A percentile compares a stretch with the other conserved stretches of the same genome.
Conservation (phyloP, 2,329 filamentous ascomycete genomes). For the Trichoderma hamatum region DNA sequence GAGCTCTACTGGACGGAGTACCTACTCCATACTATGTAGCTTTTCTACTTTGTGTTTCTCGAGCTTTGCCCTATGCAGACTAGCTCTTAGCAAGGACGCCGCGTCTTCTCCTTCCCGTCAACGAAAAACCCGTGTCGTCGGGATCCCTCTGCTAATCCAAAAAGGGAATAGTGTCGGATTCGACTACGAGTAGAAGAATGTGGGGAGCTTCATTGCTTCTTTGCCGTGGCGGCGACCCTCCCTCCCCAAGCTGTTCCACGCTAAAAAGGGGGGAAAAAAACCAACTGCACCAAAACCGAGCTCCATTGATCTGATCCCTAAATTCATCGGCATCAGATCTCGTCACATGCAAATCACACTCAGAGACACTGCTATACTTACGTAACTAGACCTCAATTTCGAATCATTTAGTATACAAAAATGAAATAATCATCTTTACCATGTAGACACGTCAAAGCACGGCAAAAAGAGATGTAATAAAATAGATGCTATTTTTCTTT, state of each 20-base stretch:
- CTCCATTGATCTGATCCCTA: constrained; percentile 22
- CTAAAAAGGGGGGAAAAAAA: background rate
- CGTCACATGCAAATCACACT: constrained; percentile 16
- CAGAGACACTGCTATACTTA: background rate
- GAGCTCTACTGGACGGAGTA: too few species aligned
- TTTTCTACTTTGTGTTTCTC: background rate
- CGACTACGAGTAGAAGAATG: background rate
- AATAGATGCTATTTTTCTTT: background rate
- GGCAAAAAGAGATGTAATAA: background rate
- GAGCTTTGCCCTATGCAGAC: background rate
- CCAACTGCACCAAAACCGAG: background rate
- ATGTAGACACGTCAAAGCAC: background rate
- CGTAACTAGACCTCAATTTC: background rate
- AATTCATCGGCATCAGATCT: constrained; percentile 10
- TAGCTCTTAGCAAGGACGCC: constrained; percentile 20
- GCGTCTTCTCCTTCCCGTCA: constrained; percentile 27
- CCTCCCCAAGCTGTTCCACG: background rate
- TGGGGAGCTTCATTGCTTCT: background rate
- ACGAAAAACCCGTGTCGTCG: constrained; percentile 24
- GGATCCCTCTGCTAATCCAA: background rate
- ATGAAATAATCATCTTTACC: background rate
- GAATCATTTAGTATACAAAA: background rate
- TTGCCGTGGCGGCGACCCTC: background rate
- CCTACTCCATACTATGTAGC: background rate
- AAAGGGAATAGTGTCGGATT: background rate